Evolutionary conservation across 1,284 basidiomycete genomes (phyloP), one percentile per base, ranked within the genome.

Genomic region (Leccinum insolens): DNA sequence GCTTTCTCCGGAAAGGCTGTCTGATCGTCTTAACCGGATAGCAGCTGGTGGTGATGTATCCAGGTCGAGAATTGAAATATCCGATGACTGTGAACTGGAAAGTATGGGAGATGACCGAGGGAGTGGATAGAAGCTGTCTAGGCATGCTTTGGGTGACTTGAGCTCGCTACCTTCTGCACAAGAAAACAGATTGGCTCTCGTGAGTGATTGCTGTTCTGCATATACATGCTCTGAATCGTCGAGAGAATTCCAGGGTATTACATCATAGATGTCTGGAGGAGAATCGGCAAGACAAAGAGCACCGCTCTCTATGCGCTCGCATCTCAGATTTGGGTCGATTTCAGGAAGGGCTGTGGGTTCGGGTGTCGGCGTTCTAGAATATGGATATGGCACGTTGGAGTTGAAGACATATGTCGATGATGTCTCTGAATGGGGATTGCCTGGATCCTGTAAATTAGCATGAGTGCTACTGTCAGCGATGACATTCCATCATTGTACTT

Each of bases 41-140:
- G 64, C 28, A 20, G 46, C 52, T 28, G 20, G 64, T 39, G 70
- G 73, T 2, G 78, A 78, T 20, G 73, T 74, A 20, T 76, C 77
- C 12, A 78, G 65, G 20, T 73, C 37, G 11, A 78, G 67, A 55
- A 76, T 70, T 2, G 62, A 66, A 57, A 66, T 44, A n/a, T 73
- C 55, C 20, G 73, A 70, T 22, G 63, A 62, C 37, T 61, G 69
- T 31, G 67, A 69, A 62, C 70, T 62, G 25, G 69, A 69, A 52
- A 64, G 17, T 25, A 69, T 67, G 17, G 74, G 77, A 20, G 76
- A 74, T 62, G 73, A 77, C 39, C 52, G 67, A 39, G 71, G 70
- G 14, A 76, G 65, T 41, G 60, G 49, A 49, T 58, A 57, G 31
- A 65, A n/a, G 20, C 2, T n/a, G 11, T 67, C 65, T 37, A 46